Evolutionary conservation across 2,329 filamentous ascomycete genomes (phyloP), one percentile per base, ranked within the genome.

Genomic region (Exophiala lecanii-corni): DNA sequence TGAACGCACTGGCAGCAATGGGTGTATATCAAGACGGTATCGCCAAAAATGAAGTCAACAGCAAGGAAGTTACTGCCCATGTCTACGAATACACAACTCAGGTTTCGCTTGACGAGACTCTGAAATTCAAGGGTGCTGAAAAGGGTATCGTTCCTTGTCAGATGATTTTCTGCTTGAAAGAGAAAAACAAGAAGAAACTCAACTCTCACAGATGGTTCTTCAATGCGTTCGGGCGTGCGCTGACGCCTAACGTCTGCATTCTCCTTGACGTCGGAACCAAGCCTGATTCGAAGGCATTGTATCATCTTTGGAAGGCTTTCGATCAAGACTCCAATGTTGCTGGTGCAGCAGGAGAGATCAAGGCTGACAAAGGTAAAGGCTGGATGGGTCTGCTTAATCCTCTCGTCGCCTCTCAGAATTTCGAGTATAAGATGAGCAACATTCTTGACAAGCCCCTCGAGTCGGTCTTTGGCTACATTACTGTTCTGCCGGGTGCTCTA

Each of bases 391-490:
- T 98, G 12, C 71, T 98, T 34, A 98, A 98, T 58, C 92, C 92
- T 0, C 74, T 98, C 4, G 91, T 98, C 12, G 92, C 92, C 0
- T 94, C 89, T 34, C 92, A 98, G 59, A 98, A 98, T 63, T 98
- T 98, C 55, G 92, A 98, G 71, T 98, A 98, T 73, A 98, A 98
- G 67, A 96, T 98, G 88, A 95, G 89, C 30, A 98, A 98, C 58
- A 98, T 98, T 58, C 74, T 98, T 18, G 92, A 98, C 63, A 98
- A 98, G 65, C 92, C 92, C 0, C 72, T 98, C 2, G 92, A 98
- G 64, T 95, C 88, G 0, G 91, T 95, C 0, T 98, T 98, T 63
- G 92, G 92, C 2, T 98, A 97, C 62, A 98, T 98, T 56, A 97
- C 91, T 4, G 92, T 98, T 56, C 71, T 98, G 53, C 94, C 92